These are phyloP conservation scores for Yamadazyma sp. DNA, from an alignment of 1,139 yeast species.

Conservation along the genomic window DNA sequence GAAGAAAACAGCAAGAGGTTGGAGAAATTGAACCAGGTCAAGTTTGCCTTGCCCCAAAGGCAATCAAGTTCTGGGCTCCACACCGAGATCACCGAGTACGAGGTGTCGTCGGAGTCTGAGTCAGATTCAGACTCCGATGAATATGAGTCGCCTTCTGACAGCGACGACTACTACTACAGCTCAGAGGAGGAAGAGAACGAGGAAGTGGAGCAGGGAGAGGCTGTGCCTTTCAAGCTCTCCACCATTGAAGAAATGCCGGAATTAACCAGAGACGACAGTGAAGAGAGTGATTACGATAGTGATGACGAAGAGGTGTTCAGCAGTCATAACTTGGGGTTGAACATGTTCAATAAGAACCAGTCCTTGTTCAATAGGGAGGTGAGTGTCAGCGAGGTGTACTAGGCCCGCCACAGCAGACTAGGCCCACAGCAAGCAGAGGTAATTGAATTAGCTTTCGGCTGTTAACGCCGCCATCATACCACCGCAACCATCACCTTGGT, in stretches of 20 bases:
- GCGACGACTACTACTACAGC: conserved; percentile 32
- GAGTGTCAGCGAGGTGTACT: background rate
- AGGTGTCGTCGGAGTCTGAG: conserved; percentile 21
- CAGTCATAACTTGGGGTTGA: background rate
- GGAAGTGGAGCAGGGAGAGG: conserved; percentile 5
- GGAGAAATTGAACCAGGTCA: conserved; percentile 17
- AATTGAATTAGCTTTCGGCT: no score
- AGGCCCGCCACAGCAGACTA: no score
- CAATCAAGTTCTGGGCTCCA: conserved; percentile 1
- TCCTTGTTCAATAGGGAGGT: background rate
- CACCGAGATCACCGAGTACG: conserved; percentile 31
- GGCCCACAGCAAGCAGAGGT: no score
- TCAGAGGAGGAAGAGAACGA: conserved; percentile 24
- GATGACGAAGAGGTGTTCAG: conserved; percentile 1
- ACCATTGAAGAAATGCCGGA: conserved; percentile 24
- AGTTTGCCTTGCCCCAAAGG: conserved; percentile 15
- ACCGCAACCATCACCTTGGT: no score
- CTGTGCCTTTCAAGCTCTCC: conserved; percentile 9
- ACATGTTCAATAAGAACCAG: background rate
- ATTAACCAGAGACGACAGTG: conserved; percentile 28
- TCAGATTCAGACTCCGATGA: conserved; percentile 25
- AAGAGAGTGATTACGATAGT: conserved; percentile 10
- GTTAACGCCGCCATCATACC: no score
- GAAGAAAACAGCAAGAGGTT: conserved; percentile 32
- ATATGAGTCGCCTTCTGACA: conserved; percentile 21